Evolutionary conservation across 2,329 filamentous ascomycete genomes (phyloP).

Genomic region (Cytospora mali): DNA sequence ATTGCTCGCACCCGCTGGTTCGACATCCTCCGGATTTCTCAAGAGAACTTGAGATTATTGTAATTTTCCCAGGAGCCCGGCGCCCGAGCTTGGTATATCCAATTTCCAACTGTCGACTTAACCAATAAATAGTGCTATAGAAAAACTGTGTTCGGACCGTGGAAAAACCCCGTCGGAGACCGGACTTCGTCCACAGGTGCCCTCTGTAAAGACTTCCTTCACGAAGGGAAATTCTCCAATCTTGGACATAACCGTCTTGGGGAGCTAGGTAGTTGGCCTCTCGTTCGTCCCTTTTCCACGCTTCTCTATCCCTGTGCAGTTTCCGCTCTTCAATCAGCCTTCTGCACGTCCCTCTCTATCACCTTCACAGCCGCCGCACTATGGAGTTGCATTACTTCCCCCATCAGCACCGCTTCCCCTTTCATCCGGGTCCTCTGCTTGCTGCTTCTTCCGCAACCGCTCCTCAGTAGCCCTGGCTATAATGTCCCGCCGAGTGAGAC

Average conservation of each 20-base stretch:
- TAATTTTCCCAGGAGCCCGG: too few relatives aligned
- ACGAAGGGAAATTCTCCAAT: neutral
- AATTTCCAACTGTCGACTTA: too few relatives aligned
- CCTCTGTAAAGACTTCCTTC: too few relatives aligned
- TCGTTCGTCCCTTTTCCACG: neutral
- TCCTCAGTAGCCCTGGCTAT: constrained; percentile 76
- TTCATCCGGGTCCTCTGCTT: constrained; percentile 33
- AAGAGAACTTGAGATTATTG: neutral
- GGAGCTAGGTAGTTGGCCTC: neutral
- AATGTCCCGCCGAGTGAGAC: constrained; percentile 72
- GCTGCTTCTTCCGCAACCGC: constrained; percentile 55
- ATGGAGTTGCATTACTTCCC: constrained; percentile 6
- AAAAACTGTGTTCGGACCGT: too few relatives aligned
- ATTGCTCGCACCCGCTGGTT: neutral
- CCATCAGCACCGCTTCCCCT: constrained; percentile 16
- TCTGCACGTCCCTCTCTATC: too few relatives aligned
- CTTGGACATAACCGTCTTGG: neutral
- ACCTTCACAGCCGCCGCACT: neutral
- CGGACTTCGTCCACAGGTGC: too few relatives aligned
- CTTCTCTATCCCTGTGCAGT: neutral
- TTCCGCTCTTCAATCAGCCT: neutral
- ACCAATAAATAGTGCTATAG: too few relatives aligned
- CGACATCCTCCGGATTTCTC: neutral
- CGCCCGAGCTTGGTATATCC: too few relatives aligned
- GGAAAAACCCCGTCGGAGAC: too few relatives aligned